Evolutionary conservation across 257 asterid genomes (phyloP).

Genomic region (Solanum sejunctum): DNA sequence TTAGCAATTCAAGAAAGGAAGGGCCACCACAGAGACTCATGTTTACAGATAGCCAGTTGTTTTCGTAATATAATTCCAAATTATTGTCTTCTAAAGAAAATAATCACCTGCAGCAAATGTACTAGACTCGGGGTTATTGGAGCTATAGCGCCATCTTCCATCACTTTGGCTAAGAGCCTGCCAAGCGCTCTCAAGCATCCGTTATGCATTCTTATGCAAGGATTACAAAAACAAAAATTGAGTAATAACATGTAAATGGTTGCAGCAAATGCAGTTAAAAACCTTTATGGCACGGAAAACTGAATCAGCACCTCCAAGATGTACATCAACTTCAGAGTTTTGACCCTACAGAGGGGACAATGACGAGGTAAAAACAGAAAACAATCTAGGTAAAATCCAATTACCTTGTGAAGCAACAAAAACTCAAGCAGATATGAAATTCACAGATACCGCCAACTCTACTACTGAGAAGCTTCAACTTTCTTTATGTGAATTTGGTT

Average conservation of each 20-base stretch:
- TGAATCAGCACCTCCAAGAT: conserved; percentile 58
- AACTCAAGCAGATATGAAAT: background rate
- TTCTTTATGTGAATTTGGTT: background rate
- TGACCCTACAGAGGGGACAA: conserved; percentile 46
- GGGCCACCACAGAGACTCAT: background rate
- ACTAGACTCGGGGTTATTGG: conserved; percentile 83
- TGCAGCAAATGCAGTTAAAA: background rate
- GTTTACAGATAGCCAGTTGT: background rate
- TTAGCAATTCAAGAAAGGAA: background rate
- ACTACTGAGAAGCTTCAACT: background rate
- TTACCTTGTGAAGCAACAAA: background rate
- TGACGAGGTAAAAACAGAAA: background rate
- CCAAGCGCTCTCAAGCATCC: conserved; percentile 5
- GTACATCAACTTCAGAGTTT: conserved; percentile 49
- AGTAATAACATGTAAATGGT: background rate
- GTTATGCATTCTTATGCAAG: background rate
- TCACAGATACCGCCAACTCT: background rate
- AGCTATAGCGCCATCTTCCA: conserved; percentile 90
- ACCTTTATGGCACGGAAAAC: conserved; percentile 77
- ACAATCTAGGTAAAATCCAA: background rate
- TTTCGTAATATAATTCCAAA: background rate
- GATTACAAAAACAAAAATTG: background rate
- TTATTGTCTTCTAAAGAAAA: background rate
- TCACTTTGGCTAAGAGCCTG: conserved; percentile 99
- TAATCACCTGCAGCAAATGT: conserved; percentile 73